phyloP scores from a whole-genome alignment of 164 flowering plant species.

The Magnolia changhungtana region DNA sequence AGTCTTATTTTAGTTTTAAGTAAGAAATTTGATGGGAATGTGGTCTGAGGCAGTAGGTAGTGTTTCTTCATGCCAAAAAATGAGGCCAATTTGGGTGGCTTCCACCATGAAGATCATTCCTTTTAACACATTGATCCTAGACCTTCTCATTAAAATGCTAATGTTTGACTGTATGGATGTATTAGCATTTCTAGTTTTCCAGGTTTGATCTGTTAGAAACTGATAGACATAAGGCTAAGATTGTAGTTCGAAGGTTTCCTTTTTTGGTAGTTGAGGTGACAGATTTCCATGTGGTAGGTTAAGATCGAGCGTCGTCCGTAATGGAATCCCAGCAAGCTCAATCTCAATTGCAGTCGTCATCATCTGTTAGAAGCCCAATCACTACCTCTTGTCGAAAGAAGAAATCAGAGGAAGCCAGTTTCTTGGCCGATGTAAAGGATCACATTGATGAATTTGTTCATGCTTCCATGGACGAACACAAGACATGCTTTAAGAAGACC shows the following conservation, averaged over 20 bases:
- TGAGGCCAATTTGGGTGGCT: too few relatives aligned
- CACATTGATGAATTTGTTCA: slow-evolving; percentile 87
- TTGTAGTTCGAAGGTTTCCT: background rate
- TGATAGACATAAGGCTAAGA: background rate
- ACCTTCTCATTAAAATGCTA: too few relatives aligned
- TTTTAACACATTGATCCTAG: too few relatives aligned
- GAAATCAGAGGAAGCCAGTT: slow-evolving; percentile 72
- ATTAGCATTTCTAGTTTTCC: background rate
- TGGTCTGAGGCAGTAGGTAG: too few relatives aligned
- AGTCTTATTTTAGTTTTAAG: too few relatives aligned
- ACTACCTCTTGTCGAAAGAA: slow-evolving; percentile 74
- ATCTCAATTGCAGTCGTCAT: slow-evolving; percentile 14
- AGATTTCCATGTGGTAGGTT: background rate
- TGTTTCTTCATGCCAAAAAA: too few relatives aligned
- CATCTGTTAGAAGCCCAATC: slow-evolving; percentile 10
- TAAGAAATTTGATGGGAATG: too few relatives aligned
- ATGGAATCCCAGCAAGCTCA: slow-evolving; percentile 42
- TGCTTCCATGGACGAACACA: slow-evolving; percentile 95
- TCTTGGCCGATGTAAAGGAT: slow-evolving; percentile 69
- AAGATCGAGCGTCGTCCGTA: background rate
- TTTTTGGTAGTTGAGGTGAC: background rate
- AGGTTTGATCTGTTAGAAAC: background rate
- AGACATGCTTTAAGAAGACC: slow-evolving; percentile 80
- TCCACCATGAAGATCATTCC: too few relatives aligned
- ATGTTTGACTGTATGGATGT: background rate